Base-by-base conservation (phyloP, 2,329 filamentous ascomycete genomes). In the Epicoccum sorghinum region DNA sequence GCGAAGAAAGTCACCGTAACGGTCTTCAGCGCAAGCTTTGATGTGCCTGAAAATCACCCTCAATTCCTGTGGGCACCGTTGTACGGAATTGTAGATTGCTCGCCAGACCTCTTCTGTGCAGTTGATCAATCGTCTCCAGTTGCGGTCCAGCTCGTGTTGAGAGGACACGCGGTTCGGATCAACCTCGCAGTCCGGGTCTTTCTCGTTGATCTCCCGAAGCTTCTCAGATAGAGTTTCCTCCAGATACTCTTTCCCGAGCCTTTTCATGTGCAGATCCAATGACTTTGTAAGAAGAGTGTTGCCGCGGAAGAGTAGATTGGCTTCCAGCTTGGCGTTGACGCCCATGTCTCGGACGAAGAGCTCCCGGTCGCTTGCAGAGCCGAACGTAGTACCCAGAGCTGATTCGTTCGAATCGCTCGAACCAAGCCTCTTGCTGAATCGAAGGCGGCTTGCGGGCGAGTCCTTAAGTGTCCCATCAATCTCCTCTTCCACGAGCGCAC, bases 261-360 rank as follows among this genome's bases (percentile, higher is more conserved):
- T 86, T 53, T 92, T 90, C 95, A 99, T 98, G 72, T 99, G 93
- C 55, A 91, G 89, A 72, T 99, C 95, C 39, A 99, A 82, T 1
- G 93, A 89, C 72, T 97, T 96, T 0, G 95, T 99, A 25, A 98
- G 82, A 8, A 99, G 79, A 0, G 95, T 96, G 68, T 99, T 99
- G 57, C 95, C 95, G 30, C 95, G 86, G 76, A 99, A 99, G 4
- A 99, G 84, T 1, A 99, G 81, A 64, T 98, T 99, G 4, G 93
- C 95, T 73, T 99, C 95, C 39, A 90, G 86, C 24, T 90, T 88
- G 4, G 92, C 82, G 7, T 89, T 89, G 71, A 89, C 91, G 67
- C 88, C 86, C 82, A 93, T 86, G 66, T 95, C 89, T 39, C 89
- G 83, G 22, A 92, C 87, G 24, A 90, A 81, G 42, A 87, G 79